Conservation (phyloP, 805 yeast genomes). For the Cyberlindnera petersonii region DNA sequence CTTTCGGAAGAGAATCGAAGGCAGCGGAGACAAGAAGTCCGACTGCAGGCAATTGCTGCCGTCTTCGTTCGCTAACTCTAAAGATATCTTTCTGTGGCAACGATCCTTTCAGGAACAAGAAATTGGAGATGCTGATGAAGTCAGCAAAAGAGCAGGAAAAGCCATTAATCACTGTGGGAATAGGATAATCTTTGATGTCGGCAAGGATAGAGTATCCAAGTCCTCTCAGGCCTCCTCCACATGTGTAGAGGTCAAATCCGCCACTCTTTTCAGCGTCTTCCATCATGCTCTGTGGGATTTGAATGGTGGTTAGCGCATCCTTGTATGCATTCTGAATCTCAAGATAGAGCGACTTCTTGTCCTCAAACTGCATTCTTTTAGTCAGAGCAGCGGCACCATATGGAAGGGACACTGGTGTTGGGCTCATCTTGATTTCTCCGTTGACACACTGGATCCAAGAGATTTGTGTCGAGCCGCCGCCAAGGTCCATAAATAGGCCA, state of each 20-base stretch:
- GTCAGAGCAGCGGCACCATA: conserved; percentile 72
- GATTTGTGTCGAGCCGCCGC: conserved; percentile 66
- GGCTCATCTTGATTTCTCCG: conserved; percentile 53
- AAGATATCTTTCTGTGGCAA: conserved; percentile 49
- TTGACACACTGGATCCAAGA: conserved; percentile 61
- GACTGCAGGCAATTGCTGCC: conserved; percentile 65
- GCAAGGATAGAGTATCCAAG: conserved; percentile 58
- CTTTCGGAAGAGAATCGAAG: conserved; percentile 54
- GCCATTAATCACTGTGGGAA: conserved; percentile 68
- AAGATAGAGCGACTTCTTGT: conserved; percentile 42
- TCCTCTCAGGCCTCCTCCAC: conserved; percentile 75
- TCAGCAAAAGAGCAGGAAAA: conserved; percentile 54
- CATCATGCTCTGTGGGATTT: conserved; percentile 47
- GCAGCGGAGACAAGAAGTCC: conserved; percentile 60
- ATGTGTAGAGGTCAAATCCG: conserved; percentile 60
- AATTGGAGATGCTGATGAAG: conserved; percentile 48
- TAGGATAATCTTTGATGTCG: conserved; percentile 54
- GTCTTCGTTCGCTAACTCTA: conserved; percentile 62
- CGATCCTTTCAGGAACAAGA: conserved; percentile 43
- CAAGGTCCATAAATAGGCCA: conserved; percentile 70
- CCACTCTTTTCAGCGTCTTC: conserved; percentile 50
- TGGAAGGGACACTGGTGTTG: conserved; percentile 60
- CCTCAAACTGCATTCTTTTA: conserved; percentile 49
- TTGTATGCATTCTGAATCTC: conserved; percentile 53
- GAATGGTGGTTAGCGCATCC: conserved; percentile 46